Percentiles rank a stretch among this genome's conserved stretches.
Evolutionary conservation across 306 rosid genomes (phyloP).

Genomic region (Elaeagnus macrophylla): DNA sequence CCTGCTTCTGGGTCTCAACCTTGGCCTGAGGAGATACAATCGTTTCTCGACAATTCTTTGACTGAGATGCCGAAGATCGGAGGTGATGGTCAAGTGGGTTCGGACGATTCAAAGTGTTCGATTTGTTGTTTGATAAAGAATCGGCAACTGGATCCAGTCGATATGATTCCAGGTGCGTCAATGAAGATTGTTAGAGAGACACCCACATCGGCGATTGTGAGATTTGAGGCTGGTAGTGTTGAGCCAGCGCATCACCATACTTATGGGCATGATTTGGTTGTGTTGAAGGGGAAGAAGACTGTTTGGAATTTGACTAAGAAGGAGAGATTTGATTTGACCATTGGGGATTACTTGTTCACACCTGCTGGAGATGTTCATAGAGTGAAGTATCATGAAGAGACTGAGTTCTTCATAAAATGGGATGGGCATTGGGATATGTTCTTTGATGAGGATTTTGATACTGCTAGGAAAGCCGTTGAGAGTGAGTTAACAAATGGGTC

Average conservation of each 20-base stretch:
- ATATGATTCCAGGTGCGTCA: constrained; percentile 67
- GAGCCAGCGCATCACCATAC: constrained; percentile 94
- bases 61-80: constrained; percentile 66
- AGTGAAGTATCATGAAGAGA: constrained; percentile 63
- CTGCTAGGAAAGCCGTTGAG: constrained; percentile 41
- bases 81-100: neutral
- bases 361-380: constrained; percentile 75
- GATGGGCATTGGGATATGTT: constrained; percentile 92
- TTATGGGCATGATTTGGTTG: constrained; percentile 83
- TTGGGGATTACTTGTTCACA: constrained; percentile 72
- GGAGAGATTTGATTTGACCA: constrained; percentile 53
- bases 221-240: constrained; percentile 71
- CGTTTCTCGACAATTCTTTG: constrained; percentile 50
- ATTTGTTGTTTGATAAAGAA: constrained; percentile 65
- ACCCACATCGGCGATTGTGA: constrained; percentile 76
- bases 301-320: constrained; percentile 75
- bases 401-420: constrained; percentile 86
- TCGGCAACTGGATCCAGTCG: constrained; percentile 52
- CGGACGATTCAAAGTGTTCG: constrained; percentile 22
- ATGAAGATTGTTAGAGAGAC: constrained; percentile 77
- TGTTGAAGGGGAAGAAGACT: constrained; percentile 62
- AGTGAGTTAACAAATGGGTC: constrained; percentile 4
- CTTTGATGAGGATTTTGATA: constrained; percentile 64
- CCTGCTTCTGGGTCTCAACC: constrained; percentile 59
- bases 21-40: constrained; percentile 51